Evolutionary conservation across 495 filamentous ascomycete genomes (phyloP), one percentile per base, ranked within the genome.

Genomic region (Pseudotulostoma volvatum): DNA sequence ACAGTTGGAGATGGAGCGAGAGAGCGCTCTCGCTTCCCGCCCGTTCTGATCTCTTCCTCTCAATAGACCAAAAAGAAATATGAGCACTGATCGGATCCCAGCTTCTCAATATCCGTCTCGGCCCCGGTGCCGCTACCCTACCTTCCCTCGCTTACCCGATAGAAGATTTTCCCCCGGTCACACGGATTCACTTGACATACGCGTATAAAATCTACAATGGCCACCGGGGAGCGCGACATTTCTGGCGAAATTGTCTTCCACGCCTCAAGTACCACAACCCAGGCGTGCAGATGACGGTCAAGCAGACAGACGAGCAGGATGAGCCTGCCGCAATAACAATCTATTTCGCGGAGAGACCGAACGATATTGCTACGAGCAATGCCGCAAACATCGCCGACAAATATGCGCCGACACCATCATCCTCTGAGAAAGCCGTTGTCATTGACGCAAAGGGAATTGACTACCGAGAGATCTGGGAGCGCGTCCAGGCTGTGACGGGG

Each of bases 231-330:
- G 74, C 90, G 23, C 79, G 81, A 41, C 83, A 84, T 66, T 93
- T 97, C 69, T 94, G 84, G 86, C 75, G 71, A 35, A 59, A 74
- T 28, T 79, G 73, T 48, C 76, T 97, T 21, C 81, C 82, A 1
- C 73, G 83, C 44, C 65, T 97, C 39, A 93, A 97, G 67, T 96
- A 78, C 65, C 80, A 90, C 66, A 97, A 97, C 54, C 90, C 90
- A 0, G 64, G 72, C 5, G 54, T 96, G 11, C 70, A 73, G 11
- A 88, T 96, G 76, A 77, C 80, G 25, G 75, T 96, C 38, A 73
- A 73, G 48, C 79, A 83, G 36, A 75, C 66, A 15, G 32, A 42
- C 14, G 62, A 79, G 17, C 60, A 73, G 36, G 51, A 59, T 5
- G 53, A 54, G 48, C 35, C 74, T 63, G 28, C 76, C 70, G 74